A percentile compares a stretch with the other conserved stretches of the same genome.
phyloP scores from a whole-genome alignment of 148 eudicot species.

The Rheum nobile region DNA sequence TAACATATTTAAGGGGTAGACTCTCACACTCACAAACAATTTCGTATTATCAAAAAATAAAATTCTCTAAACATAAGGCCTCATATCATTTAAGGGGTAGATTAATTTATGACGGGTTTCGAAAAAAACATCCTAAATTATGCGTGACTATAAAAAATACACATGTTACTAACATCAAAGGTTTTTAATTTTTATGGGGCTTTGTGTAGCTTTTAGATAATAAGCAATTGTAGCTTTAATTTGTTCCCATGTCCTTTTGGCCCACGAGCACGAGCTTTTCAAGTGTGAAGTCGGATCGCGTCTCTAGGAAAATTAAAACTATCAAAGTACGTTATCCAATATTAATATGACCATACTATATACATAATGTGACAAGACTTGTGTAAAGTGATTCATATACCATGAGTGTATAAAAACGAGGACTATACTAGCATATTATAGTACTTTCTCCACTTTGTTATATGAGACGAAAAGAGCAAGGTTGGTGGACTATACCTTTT shows the following conservation, averaged over 20 bases:
- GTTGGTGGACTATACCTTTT: too few species aligned
- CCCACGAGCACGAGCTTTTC: conserved; percentile 4
- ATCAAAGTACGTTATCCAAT: neutral
- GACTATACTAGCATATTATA: too few species aligned
- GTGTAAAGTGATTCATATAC: neutral
- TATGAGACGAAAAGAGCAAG: too few species aligned
- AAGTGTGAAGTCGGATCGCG: conserved; percentile 3
- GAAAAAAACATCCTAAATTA: neutral
- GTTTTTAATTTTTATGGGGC: neutral
- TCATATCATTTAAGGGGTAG: too few species aligned
- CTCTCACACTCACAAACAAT: too few species aligned
- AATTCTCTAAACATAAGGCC: too few species aligned
- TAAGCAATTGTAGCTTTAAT: neutral
- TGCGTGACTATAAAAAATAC: neutral
- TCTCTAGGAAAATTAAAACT: neutral
- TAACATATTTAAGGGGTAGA: too few species aligned
- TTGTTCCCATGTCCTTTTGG: neutral
- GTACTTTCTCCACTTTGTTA: too few species aligned
- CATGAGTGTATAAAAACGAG: neutral
- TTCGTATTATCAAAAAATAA: too few species aligned
- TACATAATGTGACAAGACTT: neutral
- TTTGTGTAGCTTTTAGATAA: neutral
- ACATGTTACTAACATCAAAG: too few species aligned
- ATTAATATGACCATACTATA: neutral
- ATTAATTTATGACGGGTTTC: too few species aligned